Base-by-base conservation (phyloP, 2,329 filamentous ascomycete species). In the Parastagonospora avenae region DNA sequence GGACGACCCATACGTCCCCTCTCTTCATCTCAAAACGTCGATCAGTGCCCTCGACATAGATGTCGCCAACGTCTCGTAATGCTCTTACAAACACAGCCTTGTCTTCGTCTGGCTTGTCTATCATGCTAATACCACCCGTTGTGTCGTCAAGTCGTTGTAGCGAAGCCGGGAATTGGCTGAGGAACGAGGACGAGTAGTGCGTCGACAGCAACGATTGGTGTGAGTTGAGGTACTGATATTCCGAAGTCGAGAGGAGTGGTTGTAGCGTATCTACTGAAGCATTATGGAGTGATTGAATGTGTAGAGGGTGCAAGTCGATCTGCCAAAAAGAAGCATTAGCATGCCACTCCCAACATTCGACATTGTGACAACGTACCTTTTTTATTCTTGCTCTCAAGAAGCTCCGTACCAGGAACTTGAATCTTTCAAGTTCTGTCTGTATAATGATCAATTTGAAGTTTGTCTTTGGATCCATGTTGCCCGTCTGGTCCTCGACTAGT, bases 391-490 rank as follows among this genome's bases (percentile, higher is more conserved):
- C 87, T 46, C 95, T 83, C 48, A 99, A 76, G 59, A 93, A 88
- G 59, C 89, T 89, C 54, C 94, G 83, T 14, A 97, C 84, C 16
- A 99, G 81, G 68, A 92, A 99, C 77, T 96, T 96, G 76, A 90
- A 95, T 39, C 94, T 83, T 73, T 97, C 92, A 47, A 99, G 84
- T 77, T 99, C 94, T 6, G 95, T 97, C 79, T 99, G 94, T 47
- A 97, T 87, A 55, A 99, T 89, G 42, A 97, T 96, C 67, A 97
- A 86, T 54, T 86, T 86, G 73, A 99, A 96, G 72, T 96, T 97
- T 58, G 90, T 88, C 74, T 90, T 92, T 40, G 92, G 89, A 67
- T 96, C 92, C 85, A 92, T 89, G 68, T 90, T 87, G 55, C 89
- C 89, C 10, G 89, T 93, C 81, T 92, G 72, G 55, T 79, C 73